A percentile compares a stretch with the other conserved stretches of the same genome.
Conservation (phyloP, 768 basidiomycete genomes). For the Agrocybe pediades region DNA sequence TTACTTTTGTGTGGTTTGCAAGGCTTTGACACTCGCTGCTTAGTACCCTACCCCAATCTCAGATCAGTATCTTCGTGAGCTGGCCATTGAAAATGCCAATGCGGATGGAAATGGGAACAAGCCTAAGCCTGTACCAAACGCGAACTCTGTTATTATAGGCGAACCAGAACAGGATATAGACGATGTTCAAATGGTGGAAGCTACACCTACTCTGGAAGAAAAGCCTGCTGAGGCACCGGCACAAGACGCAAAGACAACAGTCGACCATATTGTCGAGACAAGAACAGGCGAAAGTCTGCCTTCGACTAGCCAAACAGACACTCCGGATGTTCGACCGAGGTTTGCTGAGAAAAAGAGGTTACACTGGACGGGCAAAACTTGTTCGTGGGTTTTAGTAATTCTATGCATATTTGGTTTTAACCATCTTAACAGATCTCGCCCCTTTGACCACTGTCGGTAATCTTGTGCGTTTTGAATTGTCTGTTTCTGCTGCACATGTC, state of each 20-base stretch:
- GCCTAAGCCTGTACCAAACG: conserved; percentile 20
- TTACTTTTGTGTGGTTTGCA: not conserved
- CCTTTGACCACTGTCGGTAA: conserved; percentile 97
- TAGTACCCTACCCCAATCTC: conserved; percentile 73
- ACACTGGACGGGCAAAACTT: conserved; percentile 86
- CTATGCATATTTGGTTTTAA: not conserved
- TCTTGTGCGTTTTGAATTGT: conserved; percentile 62
- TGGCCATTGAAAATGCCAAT: conserved; percentile 39
- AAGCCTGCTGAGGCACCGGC: not conserved
- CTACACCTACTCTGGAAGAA: not conserved
- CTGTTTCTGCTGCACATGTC: no score
- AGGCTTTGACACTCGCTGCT: conserved; percentile 1
- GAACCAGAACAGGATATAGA: conserved; percentile 43
- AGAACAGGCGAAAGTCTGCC: conserved; percentile 34
- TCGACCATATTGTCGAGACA: conserved; percentile 28
- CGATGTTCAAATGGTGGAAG: conserved; percentile 18
- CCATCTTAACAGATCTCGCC: conserved; percentile 33
- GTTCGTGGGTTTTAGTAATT: conserved; percentile 39
- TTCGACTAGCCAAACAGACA: conserved; percentile 42
- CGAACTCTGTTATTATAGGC: conserved; percentile 29
- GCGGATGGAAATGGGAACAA: conserved; percentile 17
- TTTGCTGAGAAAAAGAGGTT: conserved; percentile 86
- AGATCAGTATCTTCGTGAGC: conserved; percentile 58
- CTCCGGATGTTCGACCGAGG: conserved; percentile 69
- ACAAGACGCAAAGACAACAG: not conserved